phyloP scores from a whole-genome alignment of 164 flowering plant genomes.

The Magnolia kwangsiensis region DNA sequence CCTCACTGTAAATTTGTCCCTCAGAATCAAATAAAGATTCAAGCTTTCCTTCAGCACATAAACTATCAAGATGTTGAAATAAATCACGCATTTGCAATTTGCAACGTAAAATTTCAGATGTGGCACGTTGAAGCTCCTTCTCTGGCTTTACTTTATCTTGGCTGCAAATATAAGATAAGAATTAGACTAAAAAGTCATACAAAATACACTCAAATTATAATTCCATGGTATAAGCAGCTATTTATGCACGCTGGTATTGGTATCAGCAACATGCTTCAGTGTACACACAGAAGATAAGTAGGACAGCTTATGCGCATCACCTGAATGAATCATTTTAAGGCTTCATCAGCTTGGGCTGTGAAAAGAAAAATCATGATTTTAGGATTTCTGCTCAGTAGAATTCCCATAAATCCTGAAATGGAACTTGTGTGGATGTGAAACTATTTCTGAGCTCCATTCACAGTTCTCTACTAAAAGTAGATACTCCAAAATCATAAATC shows the following conservation, averaged over 20 bases:
- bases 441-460: no score
- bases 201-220: no score
- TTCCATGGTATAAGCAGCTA: background rate
- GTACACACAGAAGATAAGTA: background rate
- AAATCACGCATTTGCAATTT: conserved; percentile 75
- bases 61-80: conserved; percentile 59
- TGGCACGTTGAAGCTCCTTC: conserved; percentile 89
- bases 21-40: conserved; percentile 77
- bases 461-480: no score
- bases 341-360: background rate
- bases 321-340: background rate
- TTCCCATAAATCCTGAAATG: no score
- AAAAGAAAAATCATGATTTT: no score
- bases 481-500: no score
- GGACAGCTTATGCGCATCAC: background rate
- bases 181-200: background rate
- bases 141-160: conserved; percentile 85
- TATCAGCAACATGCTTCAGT: background rate
- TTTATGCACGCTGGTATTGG: background rate
- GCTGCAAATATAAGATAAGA: conserved; percentile 39
- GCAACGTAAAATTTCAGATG: conserved; percentile 62
- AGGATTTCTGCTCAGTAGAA: no score
- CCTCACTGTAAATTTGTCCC: conserved; percentile 88
- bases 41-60: conserved; percentile 71
- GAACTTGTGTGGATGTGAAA: no score